These are phyloP conservation scores for Naganishia onofrii DNA, from an alignment of 768 basidiomycete species.

Conservation along the genomic window DNA sequence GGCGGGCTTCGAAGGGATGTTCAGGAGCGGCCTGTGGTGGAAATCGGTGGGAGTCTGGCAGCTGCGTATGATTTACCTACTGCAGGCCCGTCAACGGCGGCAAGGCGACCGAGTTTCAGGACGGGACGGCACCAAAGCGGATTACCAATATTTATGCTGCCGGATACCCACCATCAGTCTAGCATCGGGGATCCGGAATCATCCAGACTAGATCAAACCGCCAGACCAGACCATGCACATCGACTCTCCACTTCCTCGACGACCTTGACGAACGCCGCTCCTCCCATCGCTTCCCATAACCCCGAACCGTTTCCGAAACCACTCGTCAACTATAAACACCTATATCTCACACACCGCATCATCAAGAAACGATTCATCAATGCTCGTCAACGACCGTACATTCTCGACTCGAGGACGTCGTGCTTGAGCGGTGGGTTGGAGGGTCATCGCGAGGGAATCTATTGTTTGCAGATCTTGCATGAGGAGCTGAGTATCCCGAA, in stretches of 20 bases:
- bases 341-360: constrained; percentile 40
- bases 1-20: constrained; percentile 20
- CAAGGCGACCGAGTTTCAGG: constrained; percentile 28
- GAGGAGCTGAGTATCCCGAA: constrained; percentile 38
- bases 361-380: constrained; percentile 32
- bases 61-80: background rate
- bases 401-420: constrained; percentile 42
- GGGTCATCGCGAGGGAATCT: constrained; percentile 47
- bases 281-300: constrained; percentile 38
- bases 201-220: background rate
- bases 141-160: constrained; percentile 29
- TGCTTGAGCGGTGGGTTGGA: constrained; percentile 44
- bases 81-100: background rate
- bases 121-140: constrained; percentile 20
- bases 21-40: constrained; percentile 5
- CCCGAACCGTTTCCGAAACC: constrained; percentile 39
- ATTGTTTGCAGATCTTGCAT: constrained; percentile 42
- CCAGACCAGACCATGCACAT: background rate
- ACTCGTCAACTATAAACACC: constrained; percentile 46
- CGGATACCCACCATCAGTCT: background rate
- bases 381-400: constrained; percentile 23
- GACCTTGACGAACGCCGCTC: constrained; percentile 2
- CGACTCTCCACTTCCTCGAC: background rate
- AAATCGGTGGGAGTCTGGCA: background rate
- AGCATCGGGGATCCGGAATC: background rate